Percentiles rank a stretch among this genome's conserved stretches.
phyloP scores from a whole-genome alignment of 306 rosid species.

The Pachyrhizus erosus region DNA sequence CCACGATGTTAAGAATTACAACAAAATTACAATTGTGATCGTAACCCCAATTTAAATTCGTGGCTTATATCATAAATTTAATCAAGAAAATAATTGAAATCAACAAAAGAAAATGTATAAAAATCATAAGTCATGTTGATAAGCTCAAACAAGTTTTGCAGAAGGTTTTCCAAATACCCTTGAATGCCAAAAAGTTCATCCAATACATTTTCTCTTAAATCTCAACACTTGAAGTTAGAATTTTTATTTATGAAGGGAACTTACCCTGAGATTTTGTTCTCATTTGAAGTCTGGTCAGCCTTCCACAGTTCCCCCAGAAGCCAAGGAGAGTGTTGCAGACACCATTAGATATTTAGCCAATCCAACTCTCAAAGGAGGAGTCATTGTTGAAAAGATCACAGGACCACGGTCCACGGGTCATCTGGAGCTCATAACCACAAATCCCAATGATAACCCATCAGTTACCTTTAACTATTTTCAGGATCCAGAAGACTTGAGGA shows the following conservation, averaged over 20 bases:
- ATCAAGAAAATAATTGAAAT: too few relatives aligned
- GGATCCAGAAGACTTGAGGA: conserved; percentile 68
- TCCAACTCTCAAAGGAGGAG: conserved; percentile 63
- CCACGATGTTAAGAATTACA: too few relatives aligned
- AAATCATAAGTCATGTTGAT: too few relatives aligned
- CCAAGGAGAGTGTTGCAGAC: conserved; percentile 33
- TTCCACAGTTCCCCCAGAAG: conserved; percentile 37
- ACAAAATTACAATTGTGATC: too few relatives aligned
- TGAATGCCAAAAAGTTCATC: too few relatives aligned
- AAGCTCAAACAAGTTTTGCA: too few relatives aligned
- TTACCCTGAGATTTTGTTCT: conserved; percentile 15
- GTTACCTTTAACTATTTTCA: conserved; percentile 82
- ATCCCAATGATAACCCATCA: conserved; percentile 66
- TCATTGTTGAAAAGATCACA: conserved; percentile 64
- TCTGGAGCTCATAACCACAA: conserved; percentile 56
- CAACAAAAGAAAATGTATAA: too few relatives aligned
- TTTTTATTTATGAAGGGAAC: neutral
- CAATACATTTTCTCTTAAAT: too few relatives aligned
- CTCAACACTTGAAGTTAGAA: too few relatives aligned
- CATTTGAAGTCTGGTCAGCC: conserved; percentile 54
- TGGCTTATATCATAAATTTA: too few relatives aligned
- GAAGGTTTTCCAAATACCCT: too few relatives aligned
- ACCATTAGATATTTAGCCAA: conserved; percentile 34
- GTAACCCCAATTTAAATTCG: too few relatives aligned
- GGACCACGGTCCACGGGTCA: conserved; percentile 73